Conservation (phyloP, 1,284 basidiomycete genomes). For the Trichosporon ovoides region DNA sequence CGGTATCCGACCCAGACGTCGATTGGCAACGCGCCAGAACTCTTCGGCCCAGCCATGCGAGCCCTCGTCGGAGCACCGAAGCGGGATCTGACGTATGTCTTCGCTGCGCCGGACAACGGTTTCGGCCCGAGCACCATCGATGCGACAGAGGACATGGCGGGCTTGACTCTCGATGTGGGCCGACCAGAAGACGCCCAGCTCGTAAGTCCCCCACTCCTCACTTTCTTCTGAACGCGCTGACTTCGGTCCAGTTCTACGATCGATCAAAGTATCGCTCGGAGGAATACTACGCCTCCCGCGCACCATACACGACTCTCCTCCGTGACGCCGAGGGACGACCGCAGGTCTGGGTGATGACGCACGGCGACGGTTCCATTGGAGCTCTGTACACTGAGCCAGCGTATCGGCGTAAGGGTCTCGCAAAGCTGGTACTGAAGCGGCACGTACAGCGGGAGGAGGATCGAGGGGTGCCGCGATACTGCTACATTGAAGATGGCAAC, state of each 20-base stretch:
- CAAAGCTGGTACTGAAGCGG: conserved; percentile 19
- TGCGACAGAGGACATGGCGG: not conserved
- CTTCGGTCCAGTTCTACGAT: conserved; percentile 13
- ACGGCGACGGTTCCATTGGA: conserved; percentile 25
- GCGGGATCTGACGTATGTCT: not conserved
- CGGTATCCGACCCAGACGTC: not conserved
- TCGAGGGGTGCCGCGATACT: conserved; percentile 6
- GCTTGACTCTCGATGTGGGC: conserved; percentile 10
- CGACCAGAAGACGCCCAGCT: conserved; percentile 16
- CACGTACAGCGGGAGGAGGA: conserved; percentile 11
- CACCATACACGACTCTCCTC: conserved; percentile 17
- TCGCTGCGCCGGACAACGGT: not conserved
- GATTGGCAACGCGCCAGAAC: not conserved
- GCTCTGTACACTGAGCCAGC: conserved; percentile 25
- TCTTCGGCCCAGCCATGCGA: not conserved
- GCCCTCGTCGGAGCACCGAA: not conserved
- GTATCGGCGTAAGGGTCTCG: conserved; percentile 27
- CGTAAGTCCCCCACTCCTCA: no score
- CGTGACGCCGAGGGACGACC: not conserved
- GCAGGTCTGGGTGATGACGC: conserved; percentile 24
- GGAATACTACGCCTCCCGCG: conserved; percentile 21
- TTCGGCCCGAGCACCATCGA: not conserved
- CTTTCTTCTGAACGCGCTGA: no score
- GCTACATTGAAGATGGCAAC: conserved; percentile 22
- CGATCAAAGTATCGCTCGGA: conserved; percentile 9